Base-by-base conservation (phyloP, 2,329 filamentous ascomycete genomes). In the Seiridium unicorne region DNA sequence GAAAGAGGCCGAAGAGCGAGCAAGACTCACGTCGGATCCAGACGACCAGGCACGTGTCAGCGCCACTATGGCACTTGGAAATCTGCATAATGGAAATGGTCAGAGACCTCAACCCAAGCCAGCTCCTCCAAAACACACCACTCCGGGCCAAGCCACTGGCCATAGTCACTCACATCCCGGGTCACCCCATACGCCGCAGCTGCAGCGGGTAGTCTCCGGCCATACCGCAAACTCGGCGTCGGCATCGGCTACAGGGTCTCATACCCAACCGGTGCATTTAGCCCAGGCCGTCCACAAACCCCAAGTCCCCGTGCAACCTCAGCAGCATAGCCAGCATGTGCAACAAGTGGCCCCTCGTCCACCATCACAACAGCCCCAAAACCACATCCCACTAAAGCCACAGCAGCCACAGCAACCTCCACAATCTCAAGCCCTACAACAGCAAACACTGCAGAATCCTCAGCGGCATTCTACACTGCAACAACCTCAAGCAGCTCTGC, bases 1-100 rank as follows among this genome's bases (percentile, higher is more conserved):
- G 31, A 89, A 89, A 64, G 87, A 89, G 69, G 86, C 86, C 0
- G 87, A 89, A 68, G 86, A 89, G 72, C 81, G 84, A 51, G 84
- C 84, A 3, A 80, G 83, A 44, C 72, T 83, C 64, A 84, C 81
- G 60, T 79, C 79, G n/a, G 83, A 85, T 54, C 47, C 47, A 3
- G 85, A 88, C 60, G 84, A 87, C 51, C 81, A 84, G 63, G 84
- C 83, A 6, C 81, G 82, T 62, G 73, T 87, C n/a, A 81, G 86
- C 63, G 84, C 84, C n/a, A 83, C 87, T 59, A 79, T 86, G 76
- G 78, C 81, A 2, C 68, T 87, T 49, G 82, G 81, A 1, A 77
- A 80, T 42, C 82, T 83, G 0, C 65, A 86, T 51, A 81, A 85
- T 58, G 80, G 69, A 49, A 68, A 69, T 46, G n/a, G 62, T 26